A percentile compares a stretch with the other conserved stretches of the same genome.
Conservation (phyloP, 495 filamentous ascomycete species). For the Penicillium malachiteum region DNA sequence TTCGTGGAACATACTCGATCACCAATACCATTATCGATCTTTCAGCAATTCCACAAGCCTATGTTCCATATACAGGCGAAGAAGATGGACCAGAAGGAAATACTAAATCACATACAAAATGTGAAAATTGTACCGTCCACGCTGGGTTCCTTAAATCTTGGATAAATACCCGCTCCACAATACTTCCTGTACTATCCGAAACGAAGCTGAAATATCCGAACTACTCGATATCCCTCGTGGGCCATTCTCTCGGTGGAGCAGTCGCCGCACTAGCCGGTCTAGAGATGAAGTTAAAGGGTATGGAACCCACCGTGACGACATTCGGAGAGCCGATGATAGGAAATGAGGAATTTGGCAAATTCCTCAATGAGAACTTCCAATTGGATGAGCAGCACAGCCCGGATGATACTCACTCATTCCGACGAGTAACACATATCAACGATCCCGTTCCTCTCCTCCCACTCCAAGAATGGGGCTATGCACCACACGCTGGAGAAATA, state of each 20-base stretch:
- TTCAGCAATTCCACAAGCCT: constrained; percentile 82
- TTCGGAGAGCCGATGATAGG: constrained; percentile 90
- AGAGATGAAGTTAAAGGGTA: constrained; percentile 67
- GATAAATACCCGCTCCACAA: constrained; percentile 62
- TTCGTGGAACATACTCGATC: constrained; percentile 91
- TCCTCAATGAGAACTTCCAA: constrained; percentile 65
- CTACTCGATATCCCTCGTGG: constrained; percentile 74
- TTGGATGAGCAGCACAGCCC: constrained; percentile 28
- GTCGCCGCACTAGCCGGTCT: constrained; percentile 84
- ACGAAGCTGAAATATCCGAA: constrained; percentile 54
- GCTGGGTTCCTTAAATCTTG: constrained; percentile 85
- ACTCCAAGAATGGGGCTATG: constrained; percentile 81
- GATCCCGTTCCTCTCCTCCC: constrained; percentile 92
- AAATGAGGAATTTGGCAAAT: constrained; percentile 68
- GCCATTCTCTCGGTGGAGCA: constrained; percentile 90
- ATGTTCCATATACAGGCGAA: constrained; percentile 72
- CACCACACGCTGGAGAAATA: constrained; percentile 80
- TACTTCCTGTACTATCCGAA: constrained; percentile 58
- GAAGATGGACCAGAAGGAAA: constrained; percentile 18
- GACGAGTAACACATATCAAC: constrained; percentile 78
- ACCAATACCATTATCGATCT: constrained; percentile 88
- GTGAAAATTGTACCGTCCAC: constrained; percentile 86
- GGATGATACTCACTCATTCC: constrained; percentile 43
- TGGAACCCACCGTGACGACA: constrained; percentile 76
- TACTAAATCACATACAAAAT: constrained; percentile 31